Evolutionary conservation across 2,329 filamentous ascomycete genomes (phyloP), one percentile per base, ranked within the genome.

Genomic region (Thielaviopsis musarum): DNA sequence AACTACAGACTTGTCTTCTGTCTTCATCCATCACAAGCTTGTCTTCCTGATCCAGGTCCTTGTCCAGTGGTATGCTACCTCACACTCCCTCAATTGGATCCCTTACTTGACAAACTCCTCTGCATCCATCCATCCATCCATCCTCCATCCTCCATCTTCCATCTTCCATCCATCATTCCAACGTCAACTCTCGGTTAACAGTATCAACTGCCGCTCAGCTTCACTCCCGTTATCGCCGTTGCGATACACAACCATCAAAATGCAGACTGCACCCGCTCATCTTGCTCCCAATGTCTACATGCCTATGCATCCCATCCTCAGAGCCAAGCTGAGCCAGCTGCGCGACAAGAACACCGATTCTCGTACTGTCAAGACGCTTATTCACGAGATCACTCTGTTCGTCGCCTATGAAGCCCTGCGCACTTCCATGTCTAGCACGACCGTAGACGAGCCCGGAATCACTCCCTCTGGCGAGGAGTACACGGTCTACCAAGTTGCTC

Each of bases 261-360:
- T 52, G 49, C 38, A 45, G 15, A 26, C 49, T 5, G 24, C 49
- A 7, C 49, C 49, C 5, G 21, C 19, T 13, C 9, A 52, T 6
- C 71, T 83, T 52, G 80, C 80, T 10, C 63, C 77, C 65, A 84
- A 84, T 67, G 80, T 85, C 63, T 88, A 93, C 73, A 75, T 95
- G 69, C 95, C 90, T 48, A 75, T 75, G 17, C 91, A 97, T 71
- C 91, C 91, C 41, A 95, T 88, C 72, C 78, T 96, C 51, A 77
- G 80, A 66, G 88, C 87, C 65, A 97, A 97, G 77, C 82, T 97
- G 67, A 91, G 87, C 65, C 88, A 93, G 73, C 81, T 97, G 54
- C 85, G 91, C 62, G 93, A 88, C 49, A 77, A 81, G 60, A 77
- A 75, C 51, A 82, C 87, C 56, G 80, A 77, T 61, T 77, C 88